Base-by-base conservation (phyloP, 768 basidiomycete genomes). In the Sistotremastrum niveocremeum region DNA sequence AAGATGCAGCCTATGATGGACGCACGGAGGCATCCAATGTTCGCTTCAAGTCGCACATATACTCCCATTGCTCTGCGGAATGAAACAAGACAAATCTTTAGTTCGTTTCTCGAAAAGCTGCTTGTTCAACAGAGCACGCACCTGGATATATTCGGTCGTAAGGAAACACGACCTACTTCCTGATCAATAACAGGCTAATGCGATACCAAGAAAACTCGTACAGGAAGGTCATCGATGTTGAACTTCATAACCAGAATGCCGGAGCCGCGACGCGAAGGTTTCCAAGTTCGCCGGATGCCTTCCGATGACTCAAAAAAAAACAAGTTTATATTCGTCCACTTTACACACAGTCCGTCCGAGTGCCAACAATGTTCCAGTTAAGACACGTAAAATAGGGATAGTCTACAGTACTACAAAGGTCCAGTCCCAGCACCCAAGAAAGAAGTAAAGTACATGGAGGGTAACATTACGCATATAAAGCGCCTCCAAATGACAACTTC, bases 41-140 rank as follows among this genome's bases (percentile, higher is more conserved):
- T 55, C 88, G 72, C 65, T 99, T 99, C 52, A 99, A 73, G 65
- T 99, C 95, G 64, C 89, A 90, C 91, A 99, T 98, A 60, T 99
- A 99, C 37, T 87, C 81, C 79, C 93, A 98, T 79, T 98, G 95
- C 59, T 98, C 95, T 90, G 57, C 39, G 11, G 33, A 45, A 3
- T 34, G 37, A 30, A 44, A 36, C 39, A 36, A 36, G 45, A 56
- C 34, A 54, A 42, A 42, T 36, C 39, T 37, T 42, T 34, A 35
- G 28, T 38, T 12, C 37, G 33, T 29, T 34, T 28, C 28, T 39
- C 29, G 29, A 8, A 45, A 5, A 29, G 50, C 29, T 11, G 29
- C 51, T 20, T 20, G 20, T 20, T 20, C 20, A 20, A 20, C 20
- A 20, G 20, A n/a, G 34, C 20, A 58, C 73, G 50, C 52, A 86